Evolutionary conservation across 2,329 filamentous ascomycete species (phyloP), one percentile per base, ranked within the genome.

Genomic region (Aspergillus transmontanensis): DNA sequence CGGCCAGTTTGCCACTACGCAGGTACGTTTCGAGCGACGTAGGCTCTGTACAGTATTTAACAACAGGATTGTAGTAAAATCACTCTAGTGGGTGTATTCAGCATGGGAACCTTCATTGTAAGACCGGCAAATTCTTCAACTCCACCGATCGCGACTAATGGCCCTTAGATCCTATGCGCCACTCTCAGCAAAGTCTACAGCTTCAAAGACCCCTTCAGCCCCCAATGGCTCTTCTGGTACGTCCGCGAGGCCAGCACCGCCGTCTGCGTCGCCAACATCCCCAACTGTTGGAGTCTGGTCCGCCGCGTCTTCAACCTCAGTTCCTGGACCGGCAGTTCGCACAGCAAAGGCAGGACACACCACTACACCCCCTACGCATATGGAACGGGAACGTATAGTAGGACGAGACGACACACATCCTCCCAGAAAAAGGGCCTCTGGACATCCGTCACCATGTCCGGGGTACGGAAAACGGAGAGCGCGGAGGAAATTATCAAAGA

Each of bases 171-270:
- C 51, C 34, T 55, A 39, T 55, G 51, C 51, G 51, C 51, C 51
- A 55, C 51, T 10, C 51, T 55, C n/a, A 55, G 51, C 51, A 55
- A 55, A 39, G 51, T 55, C 3, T 55, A 11, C 19, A 55, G 51
- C 21, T 55, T 55, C 21, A 55, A 55, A 55, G 32, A 55, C 14
- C 51, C 32, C 11, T 55, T 55, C 12, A 39, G 51, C 51, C 32
- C 51, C 51, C 6, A 55, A 14, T 55, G 51, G 51, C 51, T 55
- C 21, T 55, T 55, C 32, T 55, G 51, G 51, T 55, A 55, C 51
- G 51, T 55, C 23, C 51, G 51, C n/a, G 51, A 55, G 32, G 51
- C 51, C 11, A 55, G 51, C 14, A 55, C 51, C 6, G 51, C 51
- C 51, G 34, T 39, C n/a, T 55, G 51, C 32, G 51, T 55, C 21